Base-by-base conservation (phyloP, 2,329 filamentous ascomycete genomes). In the Ophiocordyceps unilateralis region DNA sequence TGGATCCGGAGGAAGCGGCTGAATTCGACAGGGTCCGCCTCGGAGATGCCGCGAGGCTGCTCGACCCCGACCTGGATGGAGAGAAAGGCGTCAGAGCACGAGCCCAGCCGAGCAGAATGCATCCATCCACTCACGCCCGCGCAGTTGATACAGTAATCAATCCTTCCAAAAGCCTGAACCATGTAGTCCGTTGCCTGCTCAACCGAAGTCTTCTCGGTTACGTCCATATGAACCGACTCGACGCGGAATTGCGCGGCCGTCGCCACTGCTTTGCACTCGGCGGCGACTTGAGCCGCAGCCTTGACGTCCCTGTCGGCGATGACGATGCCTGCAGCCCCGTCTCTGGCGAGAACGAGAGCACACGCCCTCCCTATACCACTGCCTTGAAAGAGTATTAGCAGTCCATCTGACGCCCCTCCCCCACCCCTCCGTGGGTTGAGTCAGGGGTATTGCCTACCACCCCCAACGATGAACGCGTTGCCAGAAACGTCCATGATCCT, bases 131-230 rank as follows among this genome's bases (percentile, higher is more conserved):
- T 40, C 17, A 49, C 45, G 6, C 47, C 48, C 10, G 48, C 48
- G 24, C 42, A 44, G 40, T 50, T 47, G 34, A 51, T 43, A 17
- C 47, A 45, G 40, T 50, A 50, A 42, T 51, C 49, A n/a, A 51
- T 49, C 20, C 48, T 43, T 10, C 43, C 47, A 15, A 49, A 45
- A 6, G 37, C 32, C 4, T 47, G 32, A 3, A 44, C 34, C 38
- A 38, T 44, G 24, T 44, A 37, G 7, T 44, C 28, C 14, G 46
- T 41, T 1, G 42, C 43, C 11, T 39, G 40, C 2, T 44, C 39
- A 20, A 50, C 43, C 4, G 46, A 46, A n/a, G n/a, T n/a, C 17
- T 44, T 40, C 32, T 48, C 47, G n/a, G 34, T 38, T 14, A 50
- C 41, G n/a, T 50, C 46, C 19, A 45, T 17, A 5, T 42, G 20